Evolutionary conservation across 2,329 filamentous ascomycete genomes (phyloP), one percentile per base, ranked within the genome.

Genomic region (Moelleriella libera): DNA sequence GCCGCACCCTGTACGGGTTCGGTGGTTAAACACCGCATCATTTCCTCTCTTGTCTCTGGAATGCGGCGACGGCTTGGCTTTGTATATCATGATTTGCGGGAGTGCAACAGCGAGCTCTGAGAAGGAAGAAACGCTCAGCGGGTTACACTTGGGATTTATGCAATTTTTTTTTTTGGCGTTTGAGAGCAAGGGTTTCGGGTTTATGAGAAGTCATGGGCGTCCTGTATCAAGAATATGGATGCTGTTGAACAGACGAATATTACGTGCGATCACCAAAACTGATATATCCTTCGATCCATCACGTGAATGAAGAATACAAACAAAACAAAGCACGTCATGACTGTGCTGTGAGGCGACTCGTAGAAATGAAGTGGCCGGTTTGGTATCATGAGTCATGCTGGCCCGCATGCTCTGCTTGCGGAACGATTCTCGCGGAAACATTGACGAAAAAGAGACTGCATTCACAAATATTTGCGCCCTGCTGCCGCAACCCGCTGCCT

Each of bases 391-490:
- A 21, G 21, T 21, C 21, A 21, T 21, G 21, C 21, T 21, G 21
- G 21, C 21, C 21, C 3, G 21, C 21, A 21, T 21, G 21, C 21
- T 21, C 21, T 21, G 21, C 21, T 21, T 21, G 21, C 21, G 21
- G 21, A 21, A 21, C 21, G 21, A 21, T 21, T 21, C 21, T 21
- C 21, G 21, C 21, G 21, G 21, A 21, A 21, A 21, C 21, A 21
- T 21, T 21, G 21, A 21, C 21, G 21, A 21, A 21, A 21, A 21
- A 21, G 21, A 21, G 21, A 21, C 21, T 21, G 3, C 21, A 8
- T 12, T 49, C 43, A 95, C 49, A 96, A 64, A 68, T 92, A 96
- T 66, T 97, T 98, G 68, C 87, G 88, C 55, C 88, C 92, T 1
- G 90, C 90, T 2, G 87, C 87, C 1, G 80, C 81, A 21, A 98